These are phyloP conservation scores for Aspergillus ustus DNA, from an alignment of 2,329 filamentous ascomycete species.

Conservation along the genomic window DNA sequence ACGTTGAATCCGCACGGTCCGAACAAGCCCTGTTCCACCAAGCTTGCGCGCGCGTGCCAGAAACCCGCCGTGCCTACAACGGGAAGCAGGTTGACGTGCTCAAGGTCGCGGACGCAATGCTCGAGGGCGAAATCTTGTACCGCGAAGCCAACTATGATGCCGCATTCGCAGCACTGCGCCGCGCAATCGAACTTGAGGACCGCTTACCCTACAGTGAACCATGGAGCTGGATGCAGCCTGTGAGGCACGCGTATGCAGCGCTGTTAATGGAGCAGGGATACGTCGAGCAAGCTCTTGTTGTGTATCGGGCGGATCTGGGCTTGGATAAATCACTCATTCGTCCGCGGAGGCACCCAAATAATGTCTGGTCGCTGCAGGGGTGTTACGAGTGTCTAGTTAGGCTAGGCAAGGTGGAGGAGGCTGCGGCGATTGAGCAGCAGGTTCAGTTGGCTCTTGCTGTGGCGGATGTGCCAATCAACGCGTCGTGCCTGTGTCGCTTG, in stretches of 20 bases:
- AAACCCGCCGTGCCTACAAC: slow-evolving; percentile 67
- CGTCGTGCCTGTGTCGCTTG: slow-evolving; percentile 61
- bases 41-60: slow-evolving; percentile 58
- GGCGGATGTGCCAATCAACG: slow-evolving; percentile 63
- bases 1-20: slow-evolving; percentile 56
- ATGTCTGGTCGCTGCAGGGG: slow-evolving; percentile 76
- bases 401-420: slow-evolving; percentile 56
- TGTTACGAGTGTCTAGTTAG: slow-evolving; percentile 70
- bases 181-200: slow-evolving; percentile 65
- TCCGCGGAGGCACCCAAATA: slow-evolving; percentile 70
- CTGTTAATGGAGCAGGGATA: slow-evolving; percentile 69
- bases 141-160: slow-evolving; percentile 39
- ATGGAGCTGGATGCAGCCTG: slow-evolving; percentile 80
- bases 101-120: slow-evolving; percentile 63
- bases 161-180: slow-evolving; percentile 64
- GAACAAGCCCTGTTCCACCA: slow-evolving; percentile 57
- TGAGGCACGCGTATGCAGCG: slow-evolving; percentile 71
- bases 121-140: slow-evolving; percentile 75
- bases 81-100: slow-evolving; percentile 69
- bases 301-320: slow-evolving; percentile 67
- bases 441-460: slow-evolving; percentile 58
- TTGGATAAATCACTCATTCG: slow-evolving; percentile 63
- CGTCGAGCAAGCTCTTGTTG: slow-evolving; percentile 58
- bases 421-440: slow-evolving; percentile 52
- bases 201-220: slow-evolving; percentile 72